A percentile compares a stretch with the other conserved stretches of the same genome.
Evolutionary conservation across 768 basidiomycete species (phyloP).

Genomic region (Astraeus odoratus): DNA sequence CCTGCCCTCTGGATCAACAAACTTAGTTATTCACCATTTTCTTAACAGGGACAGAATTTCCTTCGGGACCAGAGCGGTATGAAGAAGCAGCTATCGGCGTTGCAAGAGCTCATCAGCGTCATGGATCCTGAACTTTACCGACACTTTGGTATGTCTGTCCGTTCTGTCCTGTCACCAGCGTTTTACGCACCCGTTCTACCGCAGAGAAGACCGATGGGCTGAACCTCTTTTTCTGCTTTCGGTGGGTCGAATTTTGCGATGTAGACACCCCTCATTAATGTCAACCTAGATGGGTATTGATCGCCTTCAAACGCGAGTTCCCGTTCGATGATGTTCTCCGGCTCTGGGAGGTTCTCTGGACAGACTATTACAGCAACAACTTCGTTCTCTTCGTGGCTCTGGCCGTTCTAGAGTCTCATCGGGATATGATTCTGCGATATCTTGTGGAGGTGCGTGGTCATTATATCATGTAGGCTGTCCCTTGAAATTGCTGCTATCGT

Average conservation of each 20-base stretch:
- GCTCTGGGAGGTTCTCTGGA: slow-evolving; percentile 94
- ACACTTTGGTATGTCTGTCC: slow-evolving; percentile 60
- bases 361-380: slow-evolving; percentile 79
- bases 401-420: slow-evolving; percentile 89
- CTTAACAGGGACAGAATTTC: slow-evolving; percentile 82
- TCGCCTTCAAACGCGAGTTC: slow-evolving; percentile 96
- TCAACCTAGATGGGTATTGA: slow-evolving; percentile 73
- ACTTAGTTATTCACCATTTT: slow-evolving; percentile 3
- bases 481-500: background rate
- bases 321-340: slow-evolving; percentile 83
- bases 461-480: background rate
- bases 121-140: slow-evolving; percentile 97
- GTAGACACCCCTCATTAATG: slow-evolving; percentile 2
- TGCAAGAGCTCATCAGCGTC: slow-evolving; percentile 84
- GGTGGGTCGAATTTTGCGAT: slow-evolving; percentile 41
- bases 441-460: slow-evolving; percentile 69
- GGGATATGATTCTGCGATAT: slow-evolving; percentile 92
- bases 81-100: slow-evolving; percentile 84
- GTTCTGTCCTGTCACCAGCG: background rate
- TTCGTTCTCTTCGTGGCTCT: slow-evolving; percentile 94
- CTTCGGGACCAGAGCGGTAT: slow-evolving; percentile 95
- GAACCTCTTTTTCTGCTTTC: slow-evolving; percentile 97
- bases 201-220: slow-evolving; percentile 83
- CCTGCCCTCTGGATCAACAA: slow-evolving; percentile 18
- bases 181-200: background rate